Percentiles rank a stretch among this genome's conserved stretches.
Conservation (phyloP, 371 early-diverging fungal genomes). For the Rhizopus stolonifer region DNA sequence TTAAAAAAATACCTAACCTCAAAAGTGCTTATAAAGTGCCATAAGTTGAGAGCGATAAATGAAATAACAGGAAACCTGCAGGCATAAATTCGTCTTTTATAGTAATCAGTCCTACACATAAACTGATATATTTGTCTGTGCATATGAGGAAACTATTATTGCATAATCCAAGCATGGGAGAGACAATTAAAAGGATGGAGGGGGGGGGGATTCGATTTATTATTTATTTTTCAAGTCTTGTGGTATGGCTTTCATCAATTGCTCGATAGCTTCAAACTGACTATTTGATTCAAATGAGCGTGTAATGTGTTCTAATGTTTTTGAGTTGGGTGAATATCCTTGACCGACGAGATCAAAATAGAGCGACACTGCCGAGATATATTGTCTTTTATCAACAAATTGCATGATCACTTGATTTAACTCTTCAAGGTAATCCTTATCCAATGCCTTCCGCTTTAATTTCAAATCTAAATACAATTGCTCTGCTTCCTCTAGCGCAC, state of each 20-base stretch:
- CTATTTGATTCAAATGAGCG: not conserved
- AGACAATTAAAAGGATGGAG: no score
- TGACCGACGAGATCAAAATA: slow-evolving; percentile 17
- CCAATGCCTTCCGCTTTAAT: not conserved
- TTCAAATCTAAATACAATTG: slow-evolving; percentile 27
- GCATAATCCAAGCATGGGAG: no score
- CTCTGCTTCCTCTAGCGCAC: slow-evolving; percentile 13
- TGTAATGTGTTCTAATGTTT: not conserved
- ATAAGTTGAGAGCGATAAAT: no score
- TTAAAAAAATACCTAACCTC: no score
- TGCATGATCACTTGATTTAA: slow-evolving; percentile 8
- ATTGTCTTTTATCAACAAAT: slow-evolving; percentile 8
- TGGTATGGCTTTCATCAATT: not conserved
- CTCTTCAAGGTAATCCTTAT: no score
- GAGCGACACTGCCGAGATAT: slow-evolving; percentile 17
- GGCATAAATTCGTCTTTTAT: no score
- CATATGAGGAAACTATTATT: no score
- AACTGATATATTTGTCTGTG: no score
- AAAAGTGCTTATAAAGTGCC: no score
- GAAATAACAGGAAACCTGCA: no score
- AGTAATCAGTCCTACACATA: no score
- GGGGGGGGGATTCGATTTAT: no score
- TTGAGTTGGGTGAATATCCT: slow-evolving; percentile 10
- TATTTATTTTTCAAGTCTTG: not conserved
- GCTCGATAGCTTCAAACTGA: not conserved